Base-by-base conservation (phyloP, 2,329 filamentous ascomycete species). In the Hypoxylon sp. region DNA sequence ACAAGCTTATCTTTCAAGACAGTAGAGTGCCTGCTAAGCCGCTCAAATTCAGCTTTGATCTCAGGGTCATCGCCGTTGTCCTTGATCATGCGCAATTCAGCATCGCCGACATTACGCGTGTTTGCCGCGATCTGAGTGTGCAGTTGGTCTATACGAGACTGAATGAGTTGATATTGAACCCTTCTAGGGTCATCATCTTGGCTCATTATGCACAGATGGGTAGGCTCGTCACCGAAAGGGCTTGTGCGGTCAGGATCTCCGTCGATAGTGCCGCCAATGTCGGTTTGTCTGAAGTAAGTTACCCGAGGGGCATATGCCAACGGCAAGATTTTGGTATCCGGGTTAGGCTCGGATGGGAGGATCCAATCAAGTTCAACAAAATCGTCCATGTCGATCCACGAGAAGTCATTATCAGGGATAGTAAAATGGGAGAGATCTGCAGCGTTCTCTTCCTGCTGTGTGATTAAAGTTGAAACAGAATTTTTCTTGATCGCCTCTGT, bases 321-420 rank as follows among this genome's bases (percentile, higher is more conserved):
- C 0, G 95, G 95, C 44, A 99, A 73, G 34, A 99, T 99, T 70
- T 94, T 92, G 0, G 93, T 97, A 61, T 95, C 88, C 0, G 93
- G 92, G 60, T 96, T 95, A 21, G 88, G 84, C 66, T 96, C 90
- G 9, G 90, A 88, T 0, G 93, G 93, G 16, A 97, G 74, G 44
- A 96, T 92, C 93, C 93, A 97, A 68, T 97, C 95, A 15, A 99
- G 76, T 70, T 99, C 94, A 20, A 99, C 92, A 71, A 99, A 99
- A 69, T 99, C 94, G 67, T 99, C 94, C 91, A 99, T 97, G 66
- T 99, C 94, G 57, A 99, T 92, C 94, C 94, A 99, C 46, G 88
- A 91, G 61, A 91, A 86, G 66, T 99, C 94, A 45, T 95, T 90
- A 69, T 99, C 94, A 0, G 94, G 93, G 38, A 99, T 99, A 0